These are phyloP conservation scores for Barbatosphaeria neglecta DNA, from an alignment of 495 filamentous ascomycete species.

Conservation along the genomic window DNA sequence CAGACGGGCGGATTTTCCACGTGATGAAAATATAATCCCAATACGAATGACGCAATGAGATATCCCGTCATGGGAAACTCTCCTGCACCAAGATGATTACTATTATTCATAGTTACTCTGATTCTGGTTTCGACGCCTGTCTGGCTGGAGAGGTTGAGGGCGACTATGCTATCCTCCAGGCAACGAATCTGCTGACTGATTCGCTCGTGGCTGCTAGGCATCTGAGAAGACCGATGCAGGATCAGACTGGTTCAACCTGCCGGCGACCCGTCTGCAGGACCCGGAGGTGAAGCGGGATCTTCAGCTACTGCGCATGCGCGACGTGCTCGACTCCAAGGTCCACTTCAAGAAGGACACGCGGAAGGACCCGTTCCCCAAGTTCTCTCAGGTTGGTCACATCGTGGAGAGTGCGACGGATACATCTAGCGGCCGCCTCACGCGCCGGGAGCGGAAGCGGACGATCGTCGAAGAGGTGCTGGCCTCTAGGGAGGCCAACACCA, in stretches of 20 bases:
- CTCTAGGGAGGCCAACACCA: slow-evolving; percentile 29
- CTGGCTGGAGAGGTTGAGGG: no score
- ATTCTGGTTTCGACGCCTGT: slow-evolving; percentile 25
- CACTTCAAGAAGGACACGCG: slow-evolving; percentile 73
- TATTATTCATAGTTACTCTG: slow-evolving; percentile 99
- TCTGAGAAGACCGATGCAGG: slow-evolving; percentile 33
- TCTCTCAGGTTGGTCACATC: slow-evolving; percentile 79
- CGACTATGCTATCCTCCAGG: not conserved
- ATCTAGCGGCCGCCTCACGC: slow-evolving; percentile 62
- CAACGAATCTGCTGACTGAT: slow-evolving; percentile 10
- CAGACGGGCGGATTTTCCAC: slow-evolving; percentile 1
- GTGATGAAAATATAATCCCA: slow-evolving; percentile 29
- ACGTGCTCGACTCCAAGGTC: slow-evolving; percentile 76
- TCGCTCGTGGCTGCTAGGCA: slow-evolving; percentile 17
- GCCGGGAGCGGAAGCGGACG: slow-evolving; percentile 79
- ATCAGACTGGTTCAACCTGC: slow-evolving; percentile 78
- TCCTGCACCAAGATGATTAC: slow-evolving; percentile 49
- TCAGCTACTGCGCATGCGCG: slow-evolving; percentile 77
- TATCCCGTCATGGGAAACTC: slow-evolving; percentile 32
- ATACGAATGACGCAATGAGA: slow-evolving; percentile 30
- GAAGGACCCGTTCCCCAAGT: slow-evolving; percentile 58
- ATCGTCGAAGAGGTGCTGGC: slow-evolving; percentile 83
- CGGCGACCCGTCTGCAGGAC: slow-evolving; percentile 68
- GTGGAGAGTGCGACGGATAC: slow-evolving; percentile 85
- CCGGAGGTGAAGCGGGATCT: slow-evolving; percentile 71